A percentile compares a stretch with the other conserved stretches of the same genome.
These are phyloP conservation scores for Solanum gracilifrons DNA, from an alignment of 257 asterid genomes.

Conservation along the genomic window DNA sequence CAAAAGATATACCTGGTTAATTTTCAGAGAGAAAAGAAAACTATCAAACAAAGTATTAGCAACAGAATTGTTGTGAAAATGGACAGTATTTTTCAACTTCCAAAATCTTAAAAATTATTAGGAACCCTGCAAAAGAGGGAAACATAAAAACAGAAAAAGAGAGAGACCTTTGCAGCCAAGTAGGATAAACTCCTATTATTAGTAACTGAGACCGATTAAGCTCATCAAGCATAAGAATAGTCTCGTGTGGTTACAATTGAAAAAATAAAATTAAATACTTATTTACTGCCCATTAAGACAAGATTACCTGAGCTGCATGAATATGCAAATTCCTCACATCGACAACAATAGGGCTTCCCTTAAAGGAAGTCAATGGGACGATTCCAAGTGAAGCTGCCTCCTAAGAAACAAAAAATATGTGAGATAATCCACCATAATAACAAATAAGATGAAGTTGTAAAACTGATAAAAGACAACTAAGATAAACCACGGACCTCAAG, in stretches of 20 bases:
- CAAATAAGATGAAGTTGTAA: slow-evolving; percentile 13
- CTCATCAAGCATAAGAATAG: neutral
- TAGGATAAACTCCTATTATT: neutral
- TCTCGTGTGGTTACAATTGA: neutral
- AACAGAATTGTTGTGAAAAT: neutral
- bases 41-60: slow-evolving; percentile 1
- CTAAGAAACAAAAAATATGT: slow-evolving; percentile 25
- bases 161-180: neutral
- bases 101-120: neutral
- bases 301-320: slow-evolving; percentile 70
- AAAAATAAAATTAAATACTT: neutral
- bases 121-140: neutral
- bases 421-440: neutral
- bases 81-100: neutral
- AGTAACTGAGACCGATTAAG: neutral
- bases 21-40: neutral
- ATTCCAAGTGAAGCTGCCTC: slow-evolving; percentile 92
- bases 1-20: slow-evolving; percentile 81
- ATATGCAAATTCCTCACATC: slow-evolving; percentile 51
- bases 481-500: slow-evolving; percentile 54
- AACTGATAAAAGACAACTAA: neutral
- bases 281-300: neutral
- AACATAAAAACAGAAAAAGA: neutral
- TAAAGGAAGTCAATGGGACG: slow-evolving; percentile 50
- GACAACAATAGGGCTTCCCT: slow-evolving; percentile 60